Conservation (phyloP, 192 early-diverging fungal genomes). For the Podila verticillata region DNA sequence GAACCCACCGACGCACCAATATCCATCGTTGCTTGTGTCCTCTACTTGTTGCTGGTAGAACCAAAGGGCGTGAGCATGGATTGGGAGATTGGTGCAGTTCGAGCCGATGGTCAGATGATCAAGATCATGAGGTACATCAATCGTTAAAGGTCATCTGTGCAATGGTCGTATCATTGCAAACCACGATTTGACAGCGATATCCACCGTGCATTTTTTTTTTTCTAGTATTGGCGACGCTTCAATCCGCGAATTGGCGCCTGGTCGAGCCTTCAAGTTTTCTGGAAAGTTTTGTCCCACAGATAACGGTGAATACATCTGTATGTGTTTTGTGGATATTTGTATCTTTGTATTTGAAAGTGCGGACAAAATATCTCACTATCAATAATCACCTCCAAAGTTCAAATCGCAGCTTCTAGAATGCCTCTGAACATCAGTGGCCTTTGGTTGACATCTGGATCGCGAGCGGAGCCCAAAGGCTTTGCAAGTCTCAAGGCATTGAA, state of each 20-base stretch:
- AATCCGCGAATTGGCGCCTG: slow-evolving; percentile 5
- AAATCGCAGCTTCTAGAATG: no score
- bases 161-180: background rate
- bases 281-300: background rate
- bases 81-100: slow-evolving; percentile 25
- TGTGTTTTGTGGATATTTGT: background rate
- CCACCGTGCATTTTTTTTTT: background rate
- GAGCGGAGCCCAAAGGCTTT: no score
- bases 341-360: no score
- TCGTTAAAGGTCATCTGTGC: background rate
- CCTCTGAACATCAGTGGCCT: no score
- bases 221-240: background rate
- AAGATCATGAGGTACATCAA: slow-evolving; percentile 5
- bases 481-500: no score
- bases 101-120: slow-evolving; percentile 14
- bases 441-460: no score
- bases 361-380: no score
- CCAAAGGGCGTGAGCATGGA: slow-evolving; percentile 7
- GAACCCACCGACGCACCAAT: background rate
- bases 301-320: slow-evolving; percentile 3
- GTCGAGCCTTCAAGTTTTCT: slow-evolving; percentile 14
- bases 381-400: no score
- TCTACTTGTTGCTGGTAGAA: slow-evolving; percentile 8
- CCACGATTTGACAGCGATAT: background rate
- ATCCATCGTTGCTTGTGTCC: slow-evolving; percentile 16